Percentiles rank a stretch among this genome's conserved stretches.
Conservation (phyloP, 2,329 filamentous ascomycete genomes). For the Claviceps pusilla region DNA sequence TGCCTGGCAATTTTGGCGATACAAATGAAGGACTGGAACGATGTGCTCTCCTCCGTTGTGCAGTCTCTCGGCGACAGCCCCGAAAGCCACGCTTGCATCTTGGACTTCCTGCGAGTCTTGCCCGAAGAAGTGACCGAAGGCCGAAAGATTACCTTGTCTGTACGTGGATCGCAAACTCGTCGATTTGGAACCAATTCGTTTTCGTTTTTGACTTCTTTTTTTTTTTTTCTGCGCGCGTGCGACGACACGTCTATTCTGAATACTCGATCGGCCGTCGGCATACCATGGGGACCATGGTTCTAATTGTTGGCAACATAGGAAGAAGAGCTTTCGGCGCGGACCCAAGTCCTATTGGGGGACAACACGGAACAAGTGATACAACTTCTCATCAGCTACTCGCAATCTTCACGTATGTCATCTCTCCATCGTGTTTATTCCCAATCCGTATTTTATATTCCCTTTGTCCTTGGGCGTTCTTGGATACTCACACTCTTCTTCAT, state of each 20-base stretch:
- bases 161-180: constrained; percentile 57
- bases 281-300: constrained; percentile 15
- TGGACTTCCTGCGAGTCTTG: constrained; percentile 92
- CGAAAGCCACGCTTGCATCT: constrained; percentile 68
- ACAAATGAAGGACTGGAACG: constrained; percentile 90
- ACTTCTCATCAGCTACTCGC: constrained; percentile 77
- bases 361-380: constrained; percentile 79
- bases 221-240: constrained; percentile 8
- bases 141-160: constrained; percentile 97
- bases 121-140: constrained; percentile 98
- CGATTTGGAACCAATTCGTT: constrained; percentile 20
- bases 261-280: constrained; percentile 21
- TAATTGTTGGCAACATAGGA: constrained; percentile 51
- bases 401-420: constrained; percentile 61
- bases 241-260: constrained; percentile 15
- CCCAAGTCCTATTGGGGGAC: constrained; percentile 75
- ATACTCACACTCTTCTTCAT: background rate
- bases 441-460: background rate
- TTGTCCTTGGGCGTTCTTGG: background rate
- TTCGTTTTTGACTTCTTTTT: constrained; percentile 7
- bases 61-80: constrained; percentile 61
- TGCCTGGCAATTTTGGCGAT: constrained; percentile 90
- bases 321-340: constrained; percentile 80
- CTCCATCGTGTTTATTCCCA: background rate
- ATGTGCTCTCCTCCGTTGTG: constrained; percentile 73